Base-by-base conservation (phyloP, 352 stramenopile species). In the Pythium pectinolyticum region DNA sequence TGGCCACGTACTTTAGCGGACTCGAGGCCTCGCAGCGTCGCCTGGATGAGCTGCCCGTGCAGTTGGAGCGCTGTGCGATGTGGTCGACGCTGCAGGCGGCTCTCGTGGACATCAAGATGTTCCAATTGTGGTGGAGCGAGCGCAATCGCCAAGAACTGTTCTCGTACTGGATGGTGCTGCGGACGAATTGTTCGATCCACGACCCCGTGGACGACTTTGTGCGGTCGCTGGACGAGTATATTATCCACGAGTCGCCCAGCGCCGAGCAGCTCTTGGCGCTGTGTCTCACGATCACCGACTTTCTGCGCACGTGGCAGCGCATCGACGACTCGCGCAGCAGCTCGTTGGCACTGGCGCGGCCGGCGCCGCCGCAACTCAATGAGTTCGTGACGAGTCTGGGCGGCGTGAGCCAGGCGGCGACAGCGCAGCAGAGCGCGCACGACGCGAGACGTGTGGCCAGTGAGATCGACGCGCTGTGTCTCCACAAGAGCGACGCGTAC, bases 21-120 rank as follows among this genome's bases (percentile, higher is more conserved):
- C 78, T 92, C 60, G 77, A 82, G 2, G 75, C 80, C 28, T 91
- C 73, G 4, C 86, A 94, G 45, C 82, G 82, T 0, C 82, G 84
- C n/a, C 63, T 94, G 14, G 82, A 93, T 51, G 86, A 92, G 58
- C 66, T 94, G 10, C 86, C 86, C 0, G 80, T 94, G 57, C 86
- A 94, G 35, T 57, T 93, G 31, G 86, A 92, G 66, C 79, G 86
- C 9, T 94, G 86, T 20, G 63, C 60, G 3, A 67, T 86, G 65
- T 94, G 86, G 86, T 61, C 65, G 17, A 72, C 82, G 12, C 73
- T 94, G 11, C 82, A 92, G 54, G 78, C 52, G 20, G 63, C 75
- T 22, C 78, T 94, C 8, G 82, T 92, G n/a, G 85, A 93, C 53
- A 91, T 94, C 58, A 85, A 86, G 57, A 92, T 93, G 84, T 94